Evolutionary conservation across 78 protist genomes (phyloP).

Genomic region (Dictyostelium purpureum): DNA sequence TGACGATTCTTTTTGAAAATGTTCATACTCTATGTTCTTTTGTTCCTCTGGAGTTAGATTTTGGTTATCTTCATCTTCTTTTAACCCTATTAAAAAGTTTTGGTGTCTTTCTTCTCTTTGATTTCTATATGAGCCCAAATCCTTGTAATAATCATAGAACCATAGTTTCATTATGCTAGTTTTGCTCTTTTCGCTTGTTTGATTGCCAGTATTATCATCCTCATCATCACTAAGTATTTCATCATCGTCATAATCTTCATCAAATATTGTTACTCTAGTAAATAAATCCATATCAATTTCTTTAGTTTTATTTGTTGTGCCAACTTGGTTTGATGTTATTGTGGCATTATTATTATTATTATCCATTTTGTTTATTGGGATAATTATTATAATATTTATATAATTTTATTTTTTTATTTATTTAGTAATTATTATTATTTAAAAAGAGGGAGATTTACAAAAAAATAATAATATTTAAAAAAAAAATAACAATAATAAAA

Average conservation of each 20-base stretch:
- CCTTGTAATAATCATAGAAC: constrained; percentile 42
- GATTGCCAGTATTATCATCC: not conserved
- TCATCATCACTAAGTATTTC: not conserved
- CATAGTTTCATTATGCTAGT: not conserved
- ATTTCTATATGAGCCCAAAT: not conserved
- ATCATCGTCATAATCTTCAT: constrained; percentile 11
- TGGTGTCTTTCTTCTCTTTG: not conserved
- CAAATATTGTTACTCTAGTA: constrained; percentile 64
- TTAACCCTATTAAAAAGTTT: constrained; percentile 1
- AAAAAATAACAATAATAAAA: no score
- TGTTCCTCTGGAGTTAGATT: constrained; percentile 20
- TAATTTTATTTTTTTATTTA: no score
- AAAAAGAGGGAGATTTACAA: no score
- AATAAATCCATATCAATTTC: constrained; percentile 43
- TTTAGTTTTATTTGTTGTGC: not conserved
- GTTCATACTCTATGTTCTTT: constrained; percentile 22
- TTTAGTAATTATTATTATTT: no score
- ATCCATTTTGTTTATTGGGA: no score
- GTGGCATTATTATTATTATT: no score
- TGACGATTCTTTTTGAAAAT: constrained; percentile 34
- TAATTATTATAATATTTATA: no score
- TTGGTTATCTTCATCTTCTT: not conserved
- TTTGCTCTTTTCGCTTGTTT: not conserved
- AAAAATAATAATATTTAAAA: no score
- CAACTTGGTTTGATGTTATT: no score